Evolutionary conservation across 2,329 filamentous ascomycete species (phyloP).

Genomic region (Sphaerulina vaccinii): DNA sequence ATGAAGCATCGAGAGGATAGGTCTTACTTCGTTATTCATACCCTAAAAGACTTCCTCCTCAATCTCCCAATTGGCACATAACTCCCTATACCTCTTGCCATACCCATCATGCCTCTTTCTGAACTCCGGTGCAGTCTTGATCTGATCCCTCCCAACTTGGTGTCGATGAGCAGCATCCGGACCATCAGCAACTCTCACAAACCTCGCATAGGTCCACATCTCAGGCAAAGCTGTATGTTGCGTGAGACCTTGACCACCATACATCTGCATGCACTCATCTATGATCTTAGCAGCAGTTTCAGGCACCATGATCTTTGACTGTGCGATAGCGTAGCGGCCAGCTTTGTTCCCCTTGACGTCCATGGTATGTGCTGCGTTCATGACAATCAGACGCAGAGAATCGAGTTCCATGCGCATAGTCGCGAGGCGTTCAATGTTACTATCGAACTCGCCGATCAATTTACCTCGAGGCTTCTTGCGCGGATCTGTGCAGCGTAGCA

Average conservation of each 20-base stretch:
- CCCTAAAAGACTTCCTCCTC: conserved; percentile 63
- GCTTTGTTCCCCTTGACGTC: conserved; percentile 82
- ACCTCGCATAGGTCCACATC: conserved; percentile 36
- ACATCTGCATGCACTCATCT: conserved; percentile 88
- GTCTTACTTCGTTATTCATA: too few species aligned
- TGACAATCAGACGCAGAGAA: conserved; percentile 78
- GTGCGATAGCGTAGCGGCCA: conserved; percentile 84
- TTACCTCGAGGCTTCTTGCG: conserved; percentile 87
- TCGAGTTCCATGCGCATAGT: conserved; percentile 90
- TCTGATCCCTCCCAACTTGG: conserved; percentile 77
- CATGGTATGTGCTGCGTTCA: conserved; percentile 92
- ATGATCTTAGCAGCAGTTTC: conserved; percentile 79
- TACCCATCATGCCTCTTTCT: conserved; percentile 60
- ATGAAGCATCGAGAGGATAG: too few species aligned
- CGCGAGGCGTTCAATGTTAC: conserved; percentile 91
- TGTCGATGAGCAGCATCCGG: conserved; percentile 90
- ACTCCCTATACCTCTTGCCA: conserved; percentile 50
- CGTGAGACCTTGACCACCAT: conserved; percentile 82
- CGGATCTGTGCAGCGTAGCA: conserved; percentile 87
- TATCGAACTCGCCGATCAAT: conserved; percentile 79
- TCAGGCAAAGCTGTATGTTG: conserved; percentile 88
- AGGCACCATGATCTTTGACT: conserved; percentile 88
- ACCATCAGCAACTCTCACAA: conserved; percentile 59
- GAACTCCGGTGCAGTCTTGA: conserved; percentile 60
- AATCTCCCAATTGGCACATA: conserved; percentile 57